Conservation (phyloP, 192 early-diverging fungal species). For the Martensiomyces pterosporus region DNA sequence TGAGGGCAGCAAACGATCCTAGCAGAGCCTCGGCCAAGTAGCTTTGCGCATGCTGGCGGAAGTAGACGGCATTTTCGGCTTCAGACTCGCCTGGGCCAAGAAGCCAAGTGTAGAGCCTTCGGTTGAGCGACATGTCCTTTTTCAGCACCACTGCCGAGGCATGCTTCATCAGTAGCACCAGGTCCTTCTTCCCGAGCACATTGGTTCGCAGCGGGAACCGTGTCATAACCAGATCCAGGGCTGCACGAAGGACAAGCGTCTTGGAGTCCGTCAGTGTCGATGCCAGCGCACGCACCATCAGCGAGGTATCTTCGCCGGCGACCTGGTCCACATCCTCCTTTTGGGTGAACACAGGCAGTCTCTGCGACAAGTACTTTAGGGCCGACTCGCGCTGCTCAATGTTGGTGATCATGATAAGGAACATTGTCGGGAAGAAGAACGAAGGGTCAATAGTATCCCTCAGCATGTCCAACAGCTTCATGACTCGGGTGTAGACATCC, state of each 20-base stretch:
- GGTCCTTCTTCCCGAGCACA: slow-evolving; percentile 62
- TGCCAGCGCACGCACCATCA: slow-evolving; percentile 74
- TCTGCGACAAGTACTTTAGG: slow-evolving; percentile 70
- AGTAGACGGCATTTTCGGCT: slow-evolving; percentile 52
- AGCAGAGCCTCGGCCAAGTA: slow-evolving; percentile 55
- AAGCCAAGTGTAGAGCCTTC: slow-evolving; percentile 90
- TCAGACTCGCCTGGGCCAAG: slow-evolving; percentile 55
- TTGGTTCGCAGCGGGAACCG: slow-evolving; percentile 31
- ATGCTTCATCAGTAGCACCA: slow-evolving; percentile 61
- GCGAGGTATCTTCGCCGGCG: slow-evolving; percentile 62
- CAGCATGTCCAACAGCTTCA: slow-evolving; percentile 61
- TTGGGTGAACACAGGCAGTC: slow-evolving; percentile 56
- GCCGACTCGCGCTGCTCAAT: slow-evolving; percentile 65
- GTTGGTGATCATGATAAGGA: slow-evolving; percentile 72
- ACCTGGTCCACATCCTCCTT: slow-evolving; percentile 66
- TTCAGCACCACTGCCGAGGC: slow-evolving; percentile 78
- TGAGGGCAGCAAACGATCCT: slow-evolving; percentile 50
- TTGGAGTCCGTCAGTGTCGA: slow-evolving; percentile 68
- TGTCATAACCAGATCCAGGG: slow-evolving; percentile 75
- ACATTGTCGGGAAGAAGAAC: slow-evolving; percentile 81
- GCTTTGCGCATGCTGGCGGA: slow-evolving; percentile 52
- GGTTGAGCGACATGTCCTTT: slow-evolving; percentile 92
- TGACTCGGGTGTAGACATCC: slow-evolving; percentile 76
- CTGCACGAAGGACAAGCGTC: slow-evolving; percentile 76
- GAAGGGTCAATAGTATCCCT: slow-evolving; percentile 62